Percentiles rank a stretch among this genome's conserved stretches.
These are phyloP conservation scores for Hanseniaspora valbyensis DNA, from an alignment of 805 yeast species.

Conservation along the genomic window DNA sequence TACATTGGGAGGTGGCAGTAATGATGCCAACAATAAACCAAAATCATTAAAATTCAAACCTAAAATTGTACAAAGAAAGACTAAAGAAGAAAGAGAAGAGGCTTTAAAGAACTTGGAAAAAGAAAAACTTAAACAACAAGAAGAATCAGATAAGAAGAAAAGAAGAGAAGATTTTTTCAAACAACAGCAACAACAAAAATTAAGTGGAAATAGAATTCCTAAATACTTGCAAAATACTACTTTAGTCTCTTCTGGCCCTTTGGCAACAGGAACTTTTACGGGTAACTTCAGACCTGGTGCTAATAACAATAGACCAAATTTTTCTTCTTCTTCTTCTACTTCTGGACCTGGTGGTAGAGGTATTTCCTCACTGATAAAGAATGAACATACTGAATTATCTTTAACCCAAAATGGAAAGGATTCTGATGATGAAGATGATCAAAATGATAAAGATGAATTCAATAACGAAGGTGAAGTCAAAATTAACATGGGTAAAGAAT, in stretches of 20 bases:
- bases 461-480: slow-evolving; percentile 26
- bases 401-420: slow-evolving; percentile 25
- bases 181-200: slow-evolving; percentile 18
- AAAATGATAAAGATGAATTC: slow-evolving; percentile 17
- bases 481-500: slow-evolving; percentile 56
- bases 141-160: slow-evolving; percentile 18
- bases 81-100: slow-evolving; percentile 74
- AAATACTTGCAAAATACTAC: slow-evolving; percentile 37
- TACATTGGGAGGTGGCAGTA: slow-evolving; percentile 18
- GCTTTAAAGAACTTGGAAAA: slow-evolving; percentile 35
- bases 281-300: slow-evolving; percentile 10
- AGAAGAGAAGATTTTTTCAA: slow-evolving; percentile 19
- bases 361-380: slow-evolving; percentile 18
- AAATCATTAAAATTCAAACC: slow-evolving; percentile 72
- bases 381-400: slow-evolving; percentile 17
- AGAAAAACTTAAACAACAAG: slow-evolving; percentile 37
- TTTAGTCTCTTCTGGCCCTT: slow-evolving; percentile 60
- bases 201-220: slow-evolving; percentile 23
- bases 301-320: slow-evolving; percentile 3
- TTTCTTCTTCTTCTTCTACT: slow-evolving; percentile 16
- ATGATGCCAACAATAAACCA: slow-evolving; percentile 5
- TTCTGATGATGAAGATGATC: slow-evolving; percentile 17
- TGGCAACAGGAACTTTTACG: slow-evolving; percentile 47
- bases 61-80: slow-evolving; percentile 71
- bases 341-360: slow-evolving; percentile 24